These are phyloP conservation scores for Erythrophleum fordii DNA, from an alignment of 306 rosid species.

Conservation along the genomic window DNA sequence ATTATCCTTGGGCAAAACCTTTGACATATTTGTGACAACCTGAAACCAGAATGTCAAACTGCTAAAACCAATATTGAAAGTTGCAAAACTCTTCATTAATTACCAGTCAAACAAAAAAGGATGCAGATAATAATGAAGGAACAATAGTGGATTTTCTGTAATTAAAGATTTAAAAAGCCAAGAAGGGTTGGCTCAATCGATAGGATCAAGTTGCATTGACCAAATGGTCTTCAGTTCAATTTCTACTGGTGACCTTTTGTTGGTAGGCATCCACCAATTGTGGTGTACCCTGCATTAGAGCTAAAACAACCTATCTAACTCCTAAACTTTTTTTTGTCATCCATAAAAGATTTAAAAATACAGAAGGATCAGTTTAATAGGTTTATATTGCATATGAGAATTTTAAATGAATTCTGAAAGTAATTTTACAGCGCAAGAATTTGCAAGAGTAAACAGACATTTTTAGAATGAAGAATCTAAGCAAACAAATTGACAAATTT, in stretches of 20 bases:
- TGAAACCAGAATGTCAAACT: slow-evolving; percentile 48
- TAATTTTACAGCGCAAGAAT: slow-evolving; percentile 8
- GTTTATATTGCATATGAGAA: slow-evolving; percentile 9
- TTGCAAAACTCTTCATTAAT: background rate
- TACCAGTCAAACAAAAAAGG: background rate
- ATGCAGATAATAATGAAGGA: slow-evolving; percentile 6
- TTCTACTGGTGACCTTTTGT: background rate
- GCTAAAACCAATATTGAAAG: slow-evolving; percentile 35
- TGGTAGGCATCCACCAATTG: background rate
- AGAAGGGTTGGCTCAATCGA: background rate
- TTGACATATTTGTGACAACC: slow-evolving; percentile 83
- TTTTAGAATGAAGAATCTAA: slow-evolving; percentile 29
- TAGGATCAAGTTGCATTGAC: background rate
- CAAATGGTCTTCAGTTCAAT: background rate
- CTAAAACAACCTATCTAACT: background rate
- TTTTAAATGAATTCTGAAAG: background rate
- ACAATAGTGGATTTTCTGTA: slow-evolving; percentile 16
- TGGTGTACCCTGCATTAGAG: background rate
- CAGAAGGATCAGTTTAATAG: slow-evolving; percentile 1
- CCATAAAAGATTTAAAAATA: background rate
- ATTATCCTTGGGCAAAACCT: slow-evolving; percentile 92
- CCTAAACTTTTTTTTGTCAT: background rate
- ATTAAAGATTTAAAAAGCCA: slow-evolving; percentile 27
- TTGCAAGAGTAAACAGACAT: slow-evolving; percentile 30
- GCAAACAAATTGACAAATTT: slow-evolving; percentile 20